A percentile compares a stretch with the other conserved stretches of the same genome.
phyloP scores from a whole-genome alignment of 2,329 filamentous ascomycete species.

The Fusarium annulatum region DNA sequence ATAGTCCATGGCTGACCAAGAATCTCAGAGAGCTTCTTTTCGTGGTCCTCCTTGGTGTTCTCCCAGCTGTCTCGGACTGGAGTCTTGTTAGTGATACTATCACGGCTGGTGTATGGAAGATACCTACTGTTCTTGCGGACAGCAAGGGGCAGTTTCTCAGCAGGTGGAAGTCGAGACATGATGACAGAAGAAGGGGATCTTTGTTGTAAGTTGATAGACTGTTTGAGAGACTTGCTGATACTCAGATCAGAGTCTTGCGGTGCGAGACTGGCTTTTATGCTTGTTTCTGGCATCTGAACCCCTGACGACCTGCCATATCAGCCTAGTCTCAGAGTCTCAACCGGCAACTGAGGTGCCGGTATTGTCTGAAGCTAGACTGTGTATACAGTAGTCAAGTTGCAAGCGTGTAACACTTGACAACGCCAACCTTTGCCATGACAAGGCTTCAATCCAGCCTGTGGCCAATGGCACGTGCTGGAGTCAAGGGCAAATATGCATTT shows the following conservation, averaged over 20 bases:
- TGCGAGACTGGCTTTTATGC: constrained; percentile 22
- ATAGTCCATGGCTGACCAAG: constrained; percentile 63
- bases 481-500: background rate
- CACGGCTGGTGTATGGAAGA: constrained; percentile 8
- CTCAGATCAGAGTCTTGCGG: background rate
- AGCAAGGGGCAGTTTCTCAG: constrained; percentile 62
- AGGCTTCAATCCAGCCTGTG: background rate
- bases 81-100: background rate
- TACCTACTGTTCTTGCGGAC: constrained; percentile 61
- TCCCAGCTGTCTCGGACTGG: constrained; percentile 66
- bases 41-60: constrained; percentile 56
- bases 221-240: background rate
- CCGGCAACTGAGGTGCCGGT: background rate
- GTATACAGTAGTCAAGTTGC: background rate
- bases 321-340: constrained; percentile 3
- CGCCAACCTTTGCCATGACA: background rate
- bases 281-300: background rate
- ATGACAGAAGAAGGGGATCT: background rate
- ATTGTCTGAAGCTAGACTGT: background rate
- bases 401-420: constrained; percentile 4
- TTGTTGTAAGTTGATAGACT: background rate
- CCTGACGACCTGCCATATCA: constrained; percentile 8
- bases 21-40: constrained; percentile 56
- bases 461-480: background rate
- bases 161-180: constrained; percentile 54